phyloP scores from a whole-genome alignment of 2,329 filamentous ascomycete genomes.

The Aureobasidium sp. region DNA sequence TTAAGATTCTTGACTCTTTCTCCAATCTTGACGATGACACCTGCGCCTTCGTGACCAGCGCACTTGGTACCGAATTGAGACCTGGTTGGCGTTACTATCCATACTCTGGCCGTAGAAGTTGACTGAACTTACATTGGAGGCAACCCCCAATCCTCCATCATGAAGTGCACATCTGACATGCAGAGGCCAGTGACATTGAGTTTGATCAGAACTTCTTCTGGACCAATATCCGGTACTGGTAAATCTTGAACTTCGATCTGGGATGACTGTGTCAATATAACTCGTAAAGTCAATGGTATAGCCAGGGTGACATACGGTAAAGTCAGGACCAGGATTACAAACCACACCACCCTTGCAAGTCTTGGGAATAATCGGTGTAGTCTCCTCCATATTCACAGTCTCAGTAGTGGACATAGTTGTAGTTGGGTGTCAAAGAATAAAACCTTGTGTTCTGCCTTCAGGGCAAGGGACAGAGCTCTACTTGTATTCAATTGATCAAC shows the following conservation, averaged over 20 bases:
- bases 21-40: slow-evolving; percentile 64
- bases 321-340: slow-evolving; percentile 56
- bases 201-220: slow-evolving; percentile 62
- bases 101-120: rapidly evolving
- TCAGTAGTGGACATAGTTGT: slow-evolving; percentile 4
- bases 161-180: slow-evolving; percentile 64
- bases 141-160: slow-evolving; percentile 58
- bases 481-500: background rate
- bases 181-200: slow-evolving; percentile 67
- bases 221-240: slow-evolving; percentile 54
- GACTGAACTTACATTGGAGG: slow-evolving; percentile 43
- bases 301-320: slow-evolving; percentile 30
- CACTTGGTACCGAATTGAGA: slow-evolving; percentile 36
- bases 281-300: background rate
- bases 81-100: background rate
- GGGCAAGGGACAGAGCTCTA: background rate
- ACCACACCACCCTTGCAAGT: slow-evolving; percentile 58
- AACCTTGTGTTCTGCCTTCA: background rate
- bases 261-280: background rate
- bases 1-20: slow-evolving; percentile 59
- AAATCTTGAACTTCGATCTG: slow-evolving; percentile 52
- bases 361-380: slow-evolving; percentile 41
- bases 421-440: background rate
- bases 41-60: slow-evolving; percentile 65
- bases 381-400: background rate